Conservation (phyloP, 2,329 filamentous ascomycete genomes). For the Fusarium tuaranense region DNA sequence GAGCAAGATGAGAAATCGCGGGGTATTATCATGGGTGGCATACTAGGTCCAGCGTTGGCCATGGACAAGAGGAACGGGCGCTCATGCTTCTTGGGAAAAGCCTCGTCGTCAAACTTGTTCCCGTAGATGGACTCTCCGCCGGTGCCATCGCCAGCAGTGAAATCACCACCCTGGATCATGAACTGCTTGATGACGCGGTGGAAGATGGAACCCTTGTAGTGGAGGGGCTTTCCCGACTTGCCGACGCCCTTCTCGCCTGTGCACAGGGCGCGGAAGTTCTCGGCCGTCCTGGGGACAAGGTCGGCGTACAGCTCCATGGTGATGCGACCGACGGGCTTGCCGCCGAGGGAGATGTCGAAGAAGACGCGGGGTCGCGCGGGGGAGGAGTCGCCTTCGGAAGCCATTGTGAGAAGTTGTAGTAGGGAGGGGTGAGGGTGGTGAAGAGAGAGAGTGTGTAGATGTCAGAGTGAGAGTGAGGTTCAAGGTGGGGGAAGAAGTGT, state of each 20-base stretch:
- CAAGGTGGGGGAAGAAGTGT: not conserved
- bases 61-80: conserved; percentile 95
- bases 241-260: conserved; percentile 93
- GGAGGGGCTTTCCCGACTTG: conserved; percentile 84
- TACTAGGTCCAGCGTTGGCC: conserved; percentile 95
- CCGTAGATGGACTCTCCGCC: conserved; percentile 98
- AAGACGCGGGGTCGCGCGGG: conserved; percentile 82
- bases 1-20: not conserved
- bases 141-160: conserved; percentile 93
- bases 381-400: conserved; percentile 54
- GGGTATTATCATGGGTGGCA: conserved; percentile 40
- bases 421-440: not conserved
- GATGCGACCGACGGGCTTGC: conserved; percentile 79
- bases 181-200: conserved; percentile 98
- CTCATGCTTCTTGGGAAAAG: conserved; percentile 92
- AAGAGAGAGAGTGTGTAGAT: not conserved
- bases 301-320: conserved; percentile 83
- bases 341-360: conserved; percentile 91
- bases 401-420: conserved; percentile 49
- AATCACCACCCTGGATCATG: conserved; percentile 96
- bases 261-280: conserved; percentile 95
- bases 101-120: conserved; percentile 97
- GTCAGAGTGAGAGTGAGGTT: conserved; percentile 8
- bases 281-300: conserved; percentile 92
- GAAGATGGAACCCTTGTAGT: conserved; percentile 94